Percentiles rank a stretch among this genome's conserved stretches.
phyloP scores from a whole-genome alignment of 225 moss, liverwort and hornwort genomes.

The Sphagnum contortum region DNA sequence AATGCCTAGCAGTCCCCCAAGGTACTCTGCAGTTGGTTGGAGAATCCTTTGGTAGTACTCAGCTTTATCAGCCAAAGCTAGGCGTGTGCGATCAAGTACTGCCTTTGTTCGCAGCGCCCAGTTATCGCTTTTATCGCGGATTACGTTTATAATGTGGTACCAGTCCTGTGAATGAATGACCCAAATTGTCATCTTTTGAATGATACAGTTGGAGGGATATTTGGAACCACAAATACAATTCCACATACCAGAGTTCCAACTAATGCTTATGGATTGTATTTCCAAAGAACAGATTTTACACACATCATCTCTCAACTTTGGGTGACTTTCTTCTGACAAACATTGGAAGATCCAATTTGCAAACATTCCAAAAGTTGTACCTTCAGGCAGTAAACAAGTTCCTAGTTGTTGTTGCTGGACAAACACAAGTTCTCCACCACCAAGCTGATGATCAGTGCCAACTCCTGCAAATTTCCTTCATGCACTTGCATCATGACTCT shows the following conservation, averaged over 20 bases:
- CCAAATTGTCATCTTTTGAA: no score
- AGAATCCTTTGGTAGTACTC: slow-evolving; percentile 70
- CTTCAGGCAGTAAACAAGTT: slow-evolving; percentile 38
- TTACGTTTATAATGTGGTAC: slow-evolving; percentile 42
- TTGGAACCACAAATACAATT: no score
- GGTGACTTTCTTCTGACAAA: no score
- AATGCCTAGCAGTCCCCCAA: slow-evolving; percentile 72
- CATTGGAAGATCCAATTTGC: no score
- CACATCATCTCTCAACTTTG: no score
- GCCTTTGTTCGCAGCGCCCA: slow-evolving; percentile 90
- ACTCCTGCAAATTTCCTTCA: slow-evolving; percentile 35
- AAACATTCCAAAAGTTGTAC: slow-evolving; percentile 2
- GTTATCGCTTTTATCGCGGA: slow-evolving; percentile 43
- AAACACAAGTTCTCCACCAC: slow-evolving; percentile 82
- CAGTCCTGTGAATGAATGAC: slow-evolving; percentile 46
- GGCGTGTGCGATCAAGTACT: slow-evolving; percentile 79
- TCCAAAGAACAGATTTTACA: no score
- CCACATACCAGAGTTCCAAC: no score
- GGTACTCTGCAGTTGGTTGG: slow-evolving; percentile 87
- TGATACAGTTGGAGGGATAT: no score
- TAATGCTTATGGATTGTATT: no score
- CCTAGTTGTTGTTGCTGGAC: slow-evolving; percentile 68
- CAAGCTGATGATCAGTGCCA: slow-evolving; percentile 58
- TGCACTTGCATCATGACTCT: no score
- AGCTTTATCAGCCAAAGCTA: slow-evolving; percentile 78